Percentiles rank a stretch among this genome's conserved stretches.
These are phyloP conservation scores for Fraxinus paxiana DNA, from an alignment of 305 asterid species.

Conservation along the genomic window DNA sequence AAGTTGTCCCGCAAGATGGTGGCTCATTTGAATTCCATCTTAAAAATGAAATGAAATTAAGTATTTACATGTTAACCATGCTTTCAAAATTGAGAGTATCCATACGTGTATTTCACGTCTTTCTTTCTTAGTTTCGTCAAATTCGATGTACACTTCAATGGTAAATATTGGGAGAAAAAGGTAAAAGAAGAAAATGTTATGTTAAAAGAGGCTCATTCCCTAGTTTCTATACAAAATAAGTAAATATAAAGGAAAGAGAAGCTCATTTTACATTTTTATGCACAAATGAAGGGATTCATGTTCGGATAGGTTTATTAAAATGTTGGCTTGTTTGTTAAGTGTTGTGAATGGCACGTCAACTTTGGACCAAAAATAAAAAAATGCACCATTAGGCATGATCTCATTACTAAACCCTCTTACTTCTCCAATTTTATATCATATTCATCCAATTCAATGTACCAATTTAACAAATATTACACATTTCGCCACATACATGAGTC, in stretches of 20 bases:
- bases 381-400: neutral
- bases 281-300: neutral
- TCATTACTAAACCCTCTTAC: neutral
- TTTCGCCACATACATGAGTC: neutral
- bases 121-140: neutral
- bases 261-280: neutral
- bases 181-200: neutral
- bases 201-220: neutral
- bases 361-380: neutral
- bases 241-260: neutral
- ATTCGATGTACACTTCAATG: neutral
- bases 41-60: no score
- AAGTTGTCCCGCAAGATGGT: no score
- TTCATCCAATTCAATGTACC: neutral
- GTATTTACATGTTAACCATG: neutral
- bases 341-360: conserved; percentile 22
- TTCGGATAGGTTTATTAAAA: neutral
- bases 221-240: neutral
- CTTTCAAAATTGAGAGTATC: neutral
- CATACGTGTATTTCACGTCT: neutral
- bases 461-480: neutral
- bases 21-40: neutral
- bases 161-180: neutral
- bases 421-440: neutral
- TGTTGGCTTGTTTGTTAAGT: neutral